phyloP scores from a whole-genome alignment of 805 yeast genomes.

The Barnettozyma siamensis region DNA sequence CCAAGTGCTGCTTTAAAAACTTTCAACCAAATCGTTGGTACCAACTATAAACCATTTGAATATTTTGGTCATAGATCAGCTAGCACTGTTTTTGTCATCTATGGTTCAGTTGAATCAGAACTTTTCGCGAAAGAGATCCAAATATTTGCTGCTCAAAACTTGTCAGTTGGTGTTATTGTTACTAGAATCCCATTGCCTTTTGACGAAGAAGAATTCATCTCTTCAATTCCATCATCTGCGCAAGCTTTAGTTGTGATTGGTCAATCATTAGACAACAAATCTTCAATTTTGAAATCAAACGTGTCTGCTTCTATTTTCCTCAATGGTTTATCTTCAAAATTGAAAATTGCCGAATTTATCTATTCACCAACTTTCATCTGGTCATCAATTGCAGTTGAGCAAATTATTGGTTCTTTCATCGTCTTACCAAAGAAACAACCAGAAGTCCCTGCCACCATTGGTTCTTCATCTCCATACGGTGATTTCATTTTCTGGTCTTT shows the following conservation, averaged over 20 bases:
- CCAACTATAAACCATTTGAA: constrained; percentile 57
- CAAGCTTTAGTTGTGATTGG: constrained; percentile 63
- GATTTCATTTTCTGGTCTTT: constrained; percentile 57
- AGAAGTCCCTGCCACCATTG: constrained; percentile 4
- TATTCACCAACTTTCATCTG: constrained; percentile 48
- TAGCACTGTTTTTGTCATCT: constrained; percentile 72
- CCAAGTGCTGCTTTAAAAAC: constrained; percentile 41
- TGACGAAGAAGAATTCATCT: constrained; percentile 53
- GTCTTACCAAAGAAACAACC: constrained; percentile 23
- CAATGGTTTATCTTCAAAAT: constrained; percentile 24
- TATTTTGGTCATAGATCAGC: constrained; percentile 61
- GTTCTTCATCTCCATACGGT: constrained; percentile 16
- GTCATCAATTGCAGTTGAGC: constrained; percentile 48
- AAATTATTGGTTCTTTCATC: constrained; percentile 41
- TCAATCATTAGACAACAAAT: constrained; percentile 37
- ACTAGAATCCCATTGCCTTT: constrained; percentile 81
- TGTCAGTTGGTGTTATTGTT: constrained; percentile 58
- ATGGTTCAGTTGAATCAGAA: constrained; percentile 65
- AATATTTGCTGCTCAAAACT: constrained; percentile 27
- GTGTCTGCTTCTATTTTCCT: constrained; percentile 66
- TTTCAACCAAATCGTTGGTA: constrained; percentile 50
- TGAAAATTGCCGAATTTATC: constrained; percentile 46
- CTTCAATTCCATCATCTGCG: constrained; percentile 51
- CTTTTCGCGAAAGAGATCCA: constrained; percentile 42
- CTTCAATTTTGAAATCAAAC: constrained; percentile 56